These are phyloP conservation scores for Phytophthora pini DNA, from an alignment of 352 stramenopile genomes.

Conservation along the genomic window DNA sequence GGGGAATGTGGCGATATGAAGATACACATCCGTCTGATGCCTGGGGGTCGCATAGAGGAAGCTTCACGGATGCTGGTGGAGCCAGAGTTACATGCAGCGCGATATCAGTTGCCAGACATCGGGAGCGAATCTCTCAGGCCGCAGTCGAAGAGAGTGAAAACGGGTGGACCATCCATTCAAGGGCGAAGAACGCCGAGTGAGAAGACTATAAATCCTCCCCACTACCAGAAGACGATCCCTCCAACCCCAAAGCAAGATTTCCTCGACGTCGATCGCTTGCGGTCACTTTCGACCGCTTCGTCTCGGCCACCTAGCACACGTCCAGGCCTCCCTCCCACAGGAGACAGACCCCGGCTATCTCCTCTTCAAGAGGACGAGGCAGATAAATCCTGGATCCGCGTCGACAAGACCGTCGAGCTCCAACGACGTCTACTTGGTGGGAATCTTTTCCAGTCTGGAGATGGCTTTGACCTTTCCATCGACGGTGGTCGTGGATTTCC, in stretches of 20 bases:
- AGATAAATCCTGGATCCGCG: slow-evolving; percentile 39
- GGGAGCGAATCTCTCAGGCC: slow-evolving; percentile 11
- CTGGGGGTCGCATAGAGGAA: slow-evolving; percentile 36
- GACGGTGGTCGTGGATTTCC: slow-evolving; percentile 80
- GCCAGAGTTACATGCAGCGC: slow-evolving; percentile 38
- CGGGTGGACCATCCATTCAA: slow-evolving; percentile 14
- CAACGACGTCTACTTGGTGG: slow-evolving; percentile 27
- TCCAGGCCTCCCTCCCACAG: slow-evolving; percentile 21
- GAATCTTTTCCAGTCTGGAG: slow-evolving; percentile 57
- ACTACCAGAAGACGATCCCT: slow-evolving; percentile 9
- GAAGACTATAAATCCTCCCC: slow-evolving; percentile 1
- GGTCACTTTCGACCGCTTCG: slow-evolving; percentile 34
- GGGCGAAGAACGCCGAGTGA: slow-evolving; percentile 11
- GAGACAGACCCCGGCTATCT: slow-evolving; percentile 32
- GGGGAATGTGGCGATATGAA: slow-evolving; percentile 23
- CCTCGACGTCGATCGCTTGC: slow-evolving; percentile 45
- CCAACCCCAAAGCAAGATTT: slow-evolving; percentile 31
- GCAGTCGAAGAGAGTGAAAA: slow-evolving; percentile 13
- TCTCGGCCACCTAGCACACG: slow-evolving; percentile 40
- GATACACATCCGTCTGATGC: slow-evolving; percentile 46
- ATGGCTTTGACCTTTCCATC: slow-evolving; percentile 86
- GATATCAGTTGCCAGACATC: slow-evolving; percentile 25
- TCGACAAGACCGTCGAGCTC: slow-evolving; percentile 47
- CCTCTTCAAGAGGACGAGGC: slow-evolving; percentile 34
- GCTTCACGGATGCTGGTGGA: slow-evolving; percentile 38